Base-by-base conservation (phyloP, 2,329 filamentous ascomycete species). In the Aureobasidium sp. region DNA sequence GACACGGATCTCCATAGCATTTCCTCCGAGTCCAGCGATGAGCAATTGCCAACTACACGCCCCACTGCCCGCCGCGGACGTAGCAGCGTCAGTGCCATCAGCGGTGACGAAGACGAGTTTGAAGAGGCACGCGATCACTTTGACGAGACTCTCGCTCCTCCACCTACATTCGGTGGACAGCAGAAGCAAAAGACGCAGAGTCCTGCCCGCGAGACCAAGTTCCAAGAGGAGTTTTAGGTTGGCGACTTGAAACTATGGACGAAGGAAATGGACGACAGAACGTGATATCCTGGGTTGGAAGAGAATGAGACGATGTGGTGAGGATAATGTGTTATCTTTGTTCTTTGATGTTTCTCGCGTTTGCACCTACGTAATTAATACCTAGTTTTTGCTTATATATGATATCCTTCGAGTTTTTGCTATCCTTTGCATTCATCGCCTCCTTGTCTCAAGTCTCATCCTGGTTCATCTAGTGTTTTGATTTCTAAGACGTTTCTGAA, bases 131-230 rank as follows among this genome's bases (percentile, higher is more conserved):
- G 75, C 62, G 79, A 81, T 66, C 70, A 71, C 47, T 79, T 81
- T 62, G 79, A 83, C 64, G 77, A 80, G 65, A 73, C 69, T 39
- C 68, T 77, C 21, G 74, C 73, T 49, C 76, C 76, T 39, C 73
- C 74, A 16, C 75, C 76, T 41, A 73, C 69, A 37, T 77, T 78
- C 63, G 69, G 61, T 4, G 68, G 68, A 6, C 66, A 21, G 21
- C 21, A 21, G 21, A 21, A 70, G 65, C 63, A 57, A 51, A 72
- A 70, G 68, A 70, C 77, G 50, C 76, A 76, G 57, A 85, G 82
- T 69, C 82, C 83, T 0, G 78, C 73, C 4, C 74, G 84, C 59
- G 82, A 82, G 64, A 84, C 84, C 42, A 81, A 77, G 66, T 87
- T 87, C 66, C 76, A 75, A 51, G 85, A 87, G 73, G 80, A 82